Base-by-base conservation (phyloP, 768 basidiomycete species). In the Lentinus brumalis region DNA sequence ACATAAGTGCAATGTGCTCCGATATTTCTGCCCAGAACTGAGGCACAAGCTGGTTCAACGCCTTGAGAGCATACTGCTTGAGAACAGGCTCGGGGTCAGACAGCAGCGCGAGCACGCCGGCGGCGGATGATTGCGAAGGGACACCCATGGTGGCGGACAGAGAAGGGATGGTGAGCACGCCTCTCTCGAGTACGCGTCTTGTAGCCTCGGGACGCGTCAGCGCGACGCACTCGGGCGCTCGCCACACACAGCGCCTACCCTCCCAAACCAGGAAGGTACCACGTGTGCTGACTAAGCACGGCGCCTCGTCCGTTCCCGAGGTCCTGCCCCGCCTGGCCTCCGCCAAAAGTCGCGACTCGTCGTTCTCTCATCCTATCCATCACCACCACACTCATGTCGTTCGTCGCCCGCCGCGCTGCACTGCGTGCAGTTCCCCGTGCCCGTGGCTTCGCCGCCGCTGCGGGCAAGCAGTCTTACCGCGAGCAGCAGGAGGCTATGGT, bases 21-120 rank as follows among this genome's bases (percentile, higher is more conserved):
- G 94, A 95, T 70, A 98, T 96, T 81, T 99, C 97, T 50, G 96
- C 90, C 97, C 97, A 99, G 76, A 98, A 98, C 68, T 92, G 89
- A 41, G 95, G 86, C 7, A 98, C 94, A 47, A 98, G 84, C 15
- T 84, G 78, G 69, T 86, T 90, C 55, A 99, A 82, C 47, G 88
- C 83, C 52, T 85, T 85, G 67, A 99, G 86, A 26, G 97, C 97
- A 81, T 97, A 91, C 68, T 92, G 87, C 71, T 95, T 93, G 73
- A 98, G 89, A 44, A 89, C 78, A 30, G 86, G 81, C 65, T 96
- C 92, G 56, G 90, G 91, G 75, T 99, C 97, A 42, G 88, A 85
- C 15, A 99, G 86, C 38, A 99, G 82, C 30, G 94, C 93, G 66
- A 99, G 87, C 31, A 94, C 90, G 65, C 96, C 96, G 60, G 89